Base-by-base conservation (phyloP, 176 grass and related monocot genomes). In the maize (Zea mays) region DNA sequence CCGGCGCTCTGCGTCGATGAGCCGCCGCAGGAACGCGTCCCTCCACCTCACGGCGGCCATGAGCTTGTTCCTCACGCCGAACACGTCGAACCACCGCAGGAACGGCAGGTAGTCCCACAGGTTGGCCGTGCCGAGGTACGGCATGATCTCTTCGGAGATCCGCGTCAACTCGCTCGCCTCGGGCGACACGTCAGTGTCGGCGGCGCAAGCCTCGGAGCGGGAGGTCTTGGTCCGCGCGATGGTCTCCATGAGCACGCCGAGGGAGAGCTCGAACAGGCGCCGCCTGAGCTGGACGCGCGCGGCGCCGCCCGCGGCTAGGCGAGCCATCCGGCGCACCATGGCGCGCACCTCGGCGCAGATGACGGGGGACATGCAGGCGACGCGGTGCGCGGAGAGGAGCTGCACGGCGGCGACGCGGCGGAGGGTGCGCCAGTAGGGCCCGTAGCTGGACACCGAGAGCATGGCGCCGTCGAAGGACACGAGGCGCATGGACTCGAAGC, bases 201-300 rank as follows among this genome's bases (percentile, higher is more conserved):
- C 81, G 39, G 43, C 81, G 39, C 78, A 77, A 15, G 71, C 77
- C 45, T 73, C 79, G n/a, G 83, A n/a, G 7, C 72, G 75, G 5
- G 70, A 62, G 27, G 77, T 88, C 84, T 88, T 90, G 62, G 79
- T 86, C 33, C 64, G 73, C 6, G 86, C 89, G 55, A 90, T 76
- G 79, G 92, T 90, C 60, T 84, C 81, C 89, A 84, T 75, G 20
- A 97, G 82, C 38, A 92, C 85, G 84, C 86, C 86, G 76, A 88
- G 76, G 0, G 85, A 72, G 13, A 93, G 49, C 59, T 93, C 82
- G 58, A 90, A 97, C 16, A 97, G 36, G 69, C 72, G 76, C 62
- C 68, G 20, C 65, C 87, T 94, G 80, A 97, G 71, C 78, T 92
- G 69, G 67, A 92, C 8, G 15, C 66, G 78, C 16, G 45, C 62